Base-by-base conservation (phyloP, 2,329 filamentous ascomycete species). In the Colletotrichum spinosum region DNA sequence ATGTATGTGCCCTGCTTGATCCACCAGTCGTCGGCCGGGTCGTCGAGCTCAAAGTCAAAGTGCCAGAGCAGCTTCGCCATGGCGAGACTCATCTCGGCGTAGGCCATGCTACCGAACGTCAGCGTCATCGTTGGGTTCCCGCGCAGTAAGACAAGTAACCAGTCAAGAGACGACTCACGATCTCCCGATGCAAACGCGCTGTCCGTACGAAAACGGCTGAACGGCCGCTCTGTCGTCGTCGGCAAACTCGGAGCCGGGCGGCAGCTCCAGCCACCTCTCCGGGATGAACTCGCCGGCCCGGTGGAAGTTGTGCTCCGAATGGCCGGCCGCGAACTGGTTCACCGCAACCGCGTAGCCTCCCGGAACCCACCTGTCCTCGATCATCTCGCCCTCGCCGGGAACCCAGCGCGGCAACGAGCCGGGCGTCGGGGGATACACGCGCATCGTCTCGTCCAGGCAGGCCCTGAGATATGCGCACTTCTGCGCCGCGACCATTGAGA, bases 131-230 rank as follows among this genome's bases (percentile, higher is more conserved):
- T 9, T 8, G 15, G 1, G 2, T 37, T 42, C 8, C 0, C 37
- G 15, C 15, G 8, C 41, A 25, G 25, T 35, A 11, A 46, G 8
- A 1, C 6, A 11, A 35, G 37, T 25, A 33, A 42, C 25, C 4
- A 12, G 5, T 49, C 25, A 74, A 11, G 7, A 17, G 17, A 9
- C 4, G 2, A 75, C 80, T 72, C 73, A 82, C 80, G 84, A 83
- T 63, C 75, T 76, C 2, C 83, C 84, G 37, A 86, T 75, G 64
- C 84, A 86, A 49, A 83, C 83, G 1, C 83, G 73, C 6, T 83
- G 79, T 0, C 84, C 83, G 3, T 81, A 52, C 6, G 78, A 78
- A 65, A 86, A 85, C 0, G 83, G 80, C 70, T 84, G 80, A 52
- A 82, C 46, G 0, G 55, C 17, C 0, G 46, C 55, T 4, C n/a